Conservation (phyloP, 164 flowering plant genomes). For the Pachysandra terminalis region DNA sequence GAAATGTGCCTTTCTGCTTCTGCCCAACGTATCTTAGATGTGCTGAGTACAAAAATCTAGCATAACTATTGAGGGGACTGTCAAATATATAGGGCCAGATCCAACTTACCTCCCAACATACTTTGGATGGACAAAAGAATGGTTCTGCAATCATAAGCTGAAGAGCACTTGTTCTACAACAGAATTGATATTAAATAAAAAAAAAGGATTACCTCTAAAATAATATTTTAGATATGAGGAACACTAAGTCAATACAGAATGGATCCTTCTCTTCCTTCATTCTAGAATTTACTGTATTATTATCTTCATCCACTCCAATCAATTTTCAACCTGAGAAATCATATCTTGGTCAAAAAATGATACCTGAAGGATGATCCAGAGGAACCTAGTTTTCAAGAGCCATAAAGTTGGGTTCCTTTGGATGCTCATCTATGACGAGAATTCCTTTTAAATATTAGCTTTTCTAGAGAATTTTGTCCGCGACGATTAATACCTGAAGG, state of each 20-base stretch:
- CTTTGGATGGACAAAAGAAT: constrained; percentile 75
- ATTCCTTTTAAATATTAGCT: background rate
- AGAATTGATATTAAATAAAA: background rate
- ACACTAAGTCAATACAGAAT: background rate
- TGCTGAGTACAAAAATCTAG: too few relatives aligned
- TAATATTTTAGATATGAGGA: background rate
- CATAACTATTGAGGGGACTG: too few relatives aligned
- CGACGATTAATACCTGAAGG: constrained; percentile 54
- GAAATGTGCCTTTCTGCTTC: too few relatives aligned
- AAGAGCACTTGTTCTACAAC: constrained; percentile 72
- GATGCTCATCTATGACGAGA: too few relatives aligned
- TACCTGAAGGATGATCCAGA: too few relatives aligned
- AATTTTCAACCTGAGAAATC: background rate
- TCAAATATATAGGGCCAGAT: constrained; percentile 2
- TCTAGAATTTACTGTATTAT: background rate
- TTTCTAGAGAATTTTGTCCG: background rate
- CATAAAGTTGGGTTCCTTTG: background rate
- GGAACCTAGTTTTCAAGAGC: too few relatives aligned
- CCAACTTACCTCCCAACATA: constrained; percentile 58
- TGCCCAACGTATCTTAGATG: too few relatives aligned
- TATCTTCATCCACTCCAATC: background rate
- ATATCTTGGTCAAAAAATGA: too few relatives aligned
- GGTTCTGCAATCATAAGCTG: constrained; percentile 76
- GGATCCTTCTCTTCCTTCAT: background rate
- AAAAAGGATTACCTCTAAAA: background rate